Evolutionary conservation across 345 rosid genomes (phyloP).

Genomic region (Conringia planisiliqua): DNA sequence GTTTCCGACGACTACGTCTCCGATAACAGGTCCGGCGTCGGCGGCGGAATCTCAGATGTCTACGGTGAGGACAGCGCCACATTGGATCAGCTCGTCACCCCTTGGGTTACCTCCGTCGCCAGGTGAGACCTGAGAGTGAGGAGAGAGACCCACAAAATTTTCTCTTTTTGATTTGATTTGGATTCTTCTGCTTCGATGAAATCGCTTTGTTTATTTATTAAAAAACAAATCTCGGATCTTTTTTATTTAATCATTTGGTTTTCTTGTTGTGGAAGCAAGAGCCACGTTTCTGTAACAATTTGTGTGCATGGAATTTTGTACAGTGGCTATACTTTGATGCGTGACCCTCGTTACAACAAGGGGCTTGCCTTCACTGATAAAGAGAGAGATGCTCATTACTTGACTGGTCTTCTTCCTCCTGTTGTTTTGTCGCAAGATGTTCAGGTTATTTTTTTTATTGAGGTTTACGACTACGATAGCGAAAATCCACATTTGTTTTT

Average conservation of each 20-base stretch:
- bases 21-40: constrained; percentile 25
- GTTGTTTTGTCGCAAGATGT: constrained; percentile 63
- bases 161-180: not conserved
- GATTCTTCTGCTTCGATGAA: not conserved
- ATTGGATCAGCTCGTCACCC: constrained; percentile 37
- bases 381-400: constrained; percentile 92
- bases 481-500: not conserved
- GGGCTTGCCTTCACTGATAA: constrained; percentile 79
- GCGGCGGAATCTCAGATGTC: constrained; percentile 26
- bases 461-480: not conserved
- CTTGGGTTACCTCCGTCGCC: constrained; percentile 36
- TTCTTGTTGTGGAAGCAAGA: constrained; percentile 19
- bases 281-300: not conserved
- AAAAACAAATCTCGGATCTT: not conserved
- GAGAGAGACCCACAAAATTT: not conserved
- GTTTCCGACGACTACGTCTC: constrained; percentile 15
- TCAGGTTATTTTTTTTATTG: constrained; percentile 44
- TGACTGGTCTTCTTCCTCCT: constrained; percentile 94
- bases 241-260: not conserved
- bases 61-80: constrained; percentile 34
- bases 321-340: constrained; percentile 82
- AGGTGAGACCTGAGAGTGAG: not conserved
- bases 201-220: not conserved
- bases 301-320: not conserved
- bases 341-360: constrained; percentile 89